Evolutionary conservation across 306 rosid species (phyloP), one percentile per base, ranked within the genome.

Genomic region (Betula pendula): DNA sequence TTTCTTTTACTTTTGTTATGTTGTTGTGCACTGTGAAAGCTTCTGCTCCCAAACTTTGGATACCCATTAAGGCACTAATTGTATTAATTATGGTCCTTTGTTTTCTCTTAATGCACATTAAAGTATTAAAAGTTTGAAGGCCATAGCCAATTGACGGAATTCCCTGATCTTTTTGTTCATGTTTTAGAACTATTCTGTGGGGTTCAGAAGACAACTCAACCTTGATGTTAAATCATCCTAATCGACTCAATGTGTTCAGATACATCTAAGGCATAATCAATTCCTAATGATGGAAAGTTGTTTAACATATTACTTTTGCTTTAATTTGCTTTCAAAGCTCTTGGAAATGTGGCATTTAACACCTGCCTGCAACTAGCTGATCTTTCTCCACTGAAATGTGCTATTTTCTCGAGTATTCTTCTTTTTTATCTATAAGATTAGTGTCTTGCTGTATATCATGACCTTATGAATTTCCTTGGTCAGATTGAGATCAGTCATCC

Each of bases 31-130:
- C 66, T 38, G 59, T 70, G 82, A 19, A 50, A 73, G 77, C 80
- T 76, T 67, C 56, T 75, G 62, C 75, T 80, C 72, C 44, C 66
- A 82, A 79, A 81, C 92, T 73, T 90, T 77, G 93, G 94, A 90
- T 87, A 79, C 91, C 83, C 48, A 24, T 70, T 71, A 83, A 84
- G 84, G 91, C 73, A 68, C 42, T 5, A 38, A 35, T 67, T 85
- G 82, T 73, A 70, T 72, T 29, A n/a, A n/a, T n/a, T 69, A 71
- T 78, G 66, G 65, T 65, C 56, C 53, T 68, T 70, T 80, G 48
- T 79, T 91, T 83, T 85, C 81, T 79, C 62, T 60, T 77, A 78
- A 56, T 80, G 81, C 76, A 72, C 79, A 72, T 82, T 75, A 79
- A 88, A 70, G 77, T 75, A 68, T 67, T 48, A 78, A 68, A 76